A percentile compares a stretch with the other conserved stretches of the same genome.
Evolutionary conservation across 257 asterid genomes (phyloP).

Genomic region (Penstemon newberryi): DNA sequence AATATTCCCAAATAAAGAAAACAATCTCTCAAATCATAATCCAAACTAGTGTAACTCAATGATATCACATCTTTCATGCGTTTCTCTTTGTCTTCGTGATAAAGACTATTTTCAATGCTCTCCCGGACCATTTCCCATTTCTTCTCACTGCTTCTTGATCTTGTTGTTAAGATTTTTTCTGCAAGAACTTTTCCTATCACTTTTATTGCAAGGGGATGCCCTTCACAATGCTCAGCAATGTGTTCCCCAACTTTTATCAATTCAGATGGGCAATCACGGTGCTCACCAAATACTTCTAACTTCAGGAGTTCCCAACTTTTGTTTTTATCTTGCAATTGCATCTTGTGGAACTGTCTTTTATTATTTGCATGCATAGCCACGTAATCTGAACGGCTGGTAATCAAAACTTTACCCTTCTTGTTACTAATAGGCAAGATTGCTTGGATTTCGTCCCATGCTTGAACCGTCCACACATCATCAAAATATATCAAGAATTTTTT

Average conservation of each 20-base stretch:
- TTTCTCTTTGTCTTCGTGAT: neutral
- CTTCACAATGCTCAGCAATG: neutral
- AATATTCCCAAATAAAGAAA: conserved; percentile 9
- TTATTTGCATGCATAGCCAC: neutral
- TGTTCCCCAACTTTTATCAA: neutral
- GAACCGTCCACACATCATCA: neutral
- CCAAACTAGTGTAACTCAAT: neutral
- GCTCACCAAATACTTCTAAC: neutral
- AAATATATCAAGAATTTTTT: neutral
- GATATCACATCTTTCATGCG: neutral
- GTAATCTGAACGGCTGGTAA: neutral
- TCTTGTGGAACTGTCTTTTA: neutral
- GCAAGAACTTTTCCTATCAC: neutral
- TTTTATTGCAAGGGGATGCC: neutral
- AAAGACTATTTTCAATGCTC: neutral
- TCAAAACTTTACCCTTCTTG: neutral
- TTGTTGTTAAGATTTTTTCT: neutral
- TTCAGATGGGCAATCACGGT: neutral
- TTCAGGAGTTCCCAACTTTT: conserved; percentile 10
- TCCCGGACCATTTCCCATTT: neutral
- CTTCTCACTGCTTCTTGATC: too few species aligned
- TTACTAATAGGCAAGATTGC: neutral
- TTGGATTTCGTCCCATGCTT: neutral
- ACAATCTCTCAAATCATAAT: neutral
- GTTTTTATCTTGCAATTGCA: neutral